These are phyloP conservation scores for Dichomitus squalens DNA, from an alignment of 1,284 basidiomycete species.

Conservation along the genomic window DNA sequence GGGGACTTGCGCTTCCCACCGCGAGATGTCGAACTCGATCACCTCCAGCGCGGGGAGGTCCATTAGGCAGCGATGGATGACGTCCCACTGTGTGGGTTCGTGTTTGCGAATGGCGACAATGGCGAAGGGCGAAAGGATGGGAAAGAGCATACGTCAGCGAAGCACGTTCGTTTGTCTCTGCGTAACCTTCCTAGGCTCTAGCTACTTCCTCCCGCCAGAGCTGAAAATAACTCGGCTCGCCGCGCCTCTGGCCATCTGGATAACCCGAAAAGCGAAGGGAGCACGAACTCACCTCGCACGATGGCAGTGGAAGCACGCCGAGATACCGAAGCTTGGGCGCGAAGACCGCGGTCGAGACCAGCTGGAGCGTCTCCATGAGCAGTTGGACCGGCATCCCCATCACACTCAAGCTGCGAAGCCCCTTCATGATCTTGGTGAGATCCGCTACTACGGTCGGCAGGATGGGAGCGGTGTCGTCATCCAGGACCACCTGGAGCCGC, in stretches of 20 bases:
- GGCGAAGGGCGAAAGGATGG: not conserved
- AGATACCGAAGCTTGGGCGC: slow-evolving; percentile 30
- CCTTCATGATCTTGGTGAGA: slow-evolving; percentile 20
- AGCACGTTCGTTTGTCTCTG: not conserved
- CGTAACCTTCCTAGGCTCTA: no score
- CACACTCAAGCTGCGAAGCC: slow-evolving; percentile 32
- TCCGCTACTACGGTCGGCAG: slow-evolving; percentile 28
- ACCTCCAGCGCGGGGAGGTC: slow-evolving; percentile 28
- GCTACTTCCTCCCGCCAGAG: not conserved
- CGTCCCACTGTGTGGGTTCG: slow-evolving; percentile 25
- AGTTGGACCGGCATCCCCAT: slow-evolving; percentile 28
- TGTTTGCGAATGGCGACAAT: no score
- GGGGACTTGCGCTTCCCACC: slow-evolving; percentile 29
- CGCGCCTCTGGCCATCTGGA: not conserved
- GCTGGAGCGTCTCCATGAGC: slow-evolving; percentile 23
- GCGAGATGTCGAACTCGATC: slow-evolving; percentile 34
- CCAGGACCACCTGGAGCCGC: slow-evolving; percentile 31
- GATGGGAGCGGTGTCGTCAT: slow-evolving; percentile 26
- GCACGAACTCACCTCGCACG: slow-evolving; percentile 27
- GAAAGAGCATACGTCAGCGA: slow-evolving; percentile 5
- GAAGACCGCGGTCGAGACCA: slow-evolving; percentile 26
- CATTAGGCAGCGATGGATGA: slow-evolving; percentile 31
- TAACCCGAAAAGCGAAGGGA: not conserved
- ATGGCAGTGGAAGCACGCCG: slow-evolving; percentile 32
- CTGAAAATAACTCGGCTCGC: not conserved